phyloP scores from a whole-genome alignment of 768 basidiomycete genomes.

The Tephrocybe rancida region DNA sequence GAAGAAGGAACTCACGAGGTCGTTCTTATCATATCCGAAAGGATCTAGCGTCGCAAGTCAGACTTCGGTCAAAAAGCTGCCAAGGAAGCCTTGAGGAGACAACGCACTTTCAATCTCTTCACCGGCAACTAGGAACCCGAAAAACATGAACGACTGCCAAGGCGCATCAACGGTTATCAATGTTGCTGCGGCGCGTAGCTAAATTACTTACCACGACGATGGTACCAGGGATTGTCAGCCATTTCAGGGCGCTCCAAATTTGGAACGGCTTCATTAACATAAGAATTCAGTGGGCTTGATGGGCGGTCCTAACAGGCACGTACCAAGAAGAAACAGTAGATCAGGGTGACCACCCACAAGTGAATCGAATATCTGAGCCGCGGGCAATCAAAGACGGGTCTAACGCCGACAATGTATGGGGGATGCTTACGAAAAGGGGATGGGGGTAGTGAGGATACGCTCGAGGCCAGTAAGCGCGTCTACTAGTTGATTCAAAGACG shows the following conservation, averaged over 20 bases:
- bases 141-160: conserved; percentile 64
- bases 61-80: not conserved
- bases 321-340: conserved; percentile 66
- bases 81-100: conserved; percentile 5
- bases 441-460: conserved; percentile 73
- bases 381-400: not conserved
- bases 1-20: conserved; percentile 46
- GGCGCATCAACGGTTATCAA: conserved; percentile 1
- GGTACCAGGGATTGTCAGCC: conserved; percentile 69
- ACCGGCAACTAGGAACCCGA: conserved; percentile 73
- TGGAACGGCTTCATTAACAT: conserved; percentile 57
- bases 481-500: conserved; percentile 54
- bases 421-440: conserved; percentile 66
- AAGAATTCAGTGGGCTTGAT: not conserved
- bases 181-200: conserved; percentile 13
- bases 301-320: conserved; percentile 13
- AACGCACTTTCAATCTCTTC: conserved; percentile 75
- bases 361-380: conserved; percentile 67
- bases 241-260: conserved; percentile 53
- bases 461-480: conserved; percentile 72
- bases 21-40: conserved; percentile 73
- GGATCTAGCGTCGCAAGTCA: conserved; percentile 33
- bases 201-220: conserved; percentile 47
- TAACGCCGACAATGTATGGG: not conserved
- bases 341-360: conserved; percentile 62